phyloP scores from a whole-genome alignment of 352 stramenopile genomes.

The Lagenidium giganteum region DNA sequence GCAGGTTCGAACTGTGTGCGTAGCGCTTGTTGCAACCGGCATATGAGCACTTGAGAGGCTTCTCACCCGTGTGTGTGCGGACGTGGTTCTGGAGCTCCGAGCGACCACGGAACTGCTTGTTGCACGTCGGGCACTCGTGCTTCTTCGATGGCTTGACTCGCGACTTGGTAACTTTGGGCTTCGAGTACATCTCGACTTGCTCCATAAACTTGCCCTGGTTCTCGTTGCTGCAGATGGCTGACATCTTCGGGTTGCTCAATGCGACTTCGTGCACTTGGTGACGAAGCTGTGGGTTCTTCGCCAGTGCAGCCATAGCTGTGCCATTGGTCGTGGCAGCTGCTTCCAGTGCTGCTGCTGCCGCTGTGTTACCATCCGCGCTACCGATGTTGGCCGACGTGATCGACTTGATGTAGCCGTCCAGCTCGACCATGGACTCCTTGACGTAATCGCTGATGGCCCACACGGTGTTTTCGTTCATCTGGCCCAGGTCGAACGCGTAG shows the following conservation, averaged over 20 bases:
- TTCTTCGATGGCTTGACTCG: constrained; percentile 84
- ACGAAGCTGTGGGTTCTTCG: too few species aligned
- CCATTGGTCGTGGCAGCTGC: constrained; percentile 15
- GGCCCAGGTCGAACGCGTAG: constrained; percentile 82
- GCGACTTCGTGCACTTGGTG: constrained; percentile 32
- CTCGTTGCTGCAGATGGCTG: constrained; percentile 60
- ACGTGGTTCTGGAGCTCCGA: constrained; percentile 87
- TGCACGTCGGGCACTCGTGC: constrained; percentile 81
- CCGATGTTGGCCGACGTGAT: constrained; percentile 37
- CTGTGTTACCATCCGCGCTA: constrained; percentile 9
- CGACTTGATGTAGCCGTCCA: constrained; percentile 81
- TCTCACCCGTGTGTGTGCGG: constrained; percentile 87
- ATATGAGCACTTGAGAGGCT: constrained; percentile 86
- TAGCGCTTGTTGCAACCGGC: constrained; percentile 86
- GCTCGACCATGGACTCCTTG: constrained; percentile 80
- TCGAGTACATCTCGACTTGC: constrained; percentile 87
- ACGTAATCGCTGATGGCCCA: constrained; percentile 87
- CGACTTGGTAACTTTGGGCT: constrained; percentile 83
- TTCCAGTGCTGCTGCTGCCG: constrained; percentile 16
- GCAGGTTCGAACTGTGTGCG: constrained; percentile 87
- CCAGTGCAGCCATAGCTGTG: constrained; percentile 13
- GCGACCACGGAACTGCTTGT: constrained; percentile 79
- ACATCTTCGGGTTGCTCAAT: constrained; percentile 69
- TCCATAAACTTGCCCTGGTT: constrained; percentile 85
- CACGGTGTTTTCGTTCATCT: constrained; percentile 88